Evolutionary conservation across 805 yeast species (phyloP).

Genomic region (Pichia exigua): DNA sequence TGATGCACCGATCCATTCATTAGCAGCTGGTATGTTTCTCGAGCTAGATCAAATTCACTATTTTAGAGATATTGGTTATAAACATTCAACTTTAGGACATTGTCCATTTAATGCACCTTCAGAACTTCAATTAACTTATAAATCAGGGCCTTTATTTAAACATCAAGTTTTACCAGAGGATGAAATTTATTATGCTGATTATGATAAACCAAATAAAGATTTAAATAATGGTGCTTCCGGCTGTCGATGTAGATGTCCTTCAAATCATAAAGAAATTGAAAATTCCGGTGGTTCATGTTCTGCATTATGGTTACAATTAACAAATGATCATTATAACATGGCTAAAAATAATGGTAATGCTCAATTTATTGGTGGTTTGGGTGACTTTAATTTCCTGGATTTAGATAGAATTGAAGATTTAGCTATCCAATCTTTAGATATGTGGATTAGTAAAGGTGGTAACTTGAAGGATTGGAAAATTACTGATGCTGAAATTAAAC

Average conservation of each 20-base stretch:
- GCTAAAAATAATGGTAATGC: slow-evolving; percentile 2
- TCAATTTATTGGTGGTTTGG: slow-evolving; percentile 7
- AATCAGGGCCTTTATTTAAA: slow-evolving; percentile 28
- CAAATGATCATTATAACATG: slow-evolving; percentile 18
- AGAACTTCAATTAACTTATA: slow-evolving; percentile 38
- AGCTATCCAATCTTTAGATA: slow-evolving; percentile 18
- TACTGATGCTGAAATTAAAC: slow-evolving; percentile 14
- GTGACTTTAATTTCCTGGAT: slow-evolving; percentile 16
- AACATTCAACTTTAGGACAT: slow-evolving; percentile 72
- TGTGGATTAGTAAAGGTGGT: slow-evolving; percentile 14
- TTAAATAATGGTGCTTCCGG: slow-evolving; percentile 58
- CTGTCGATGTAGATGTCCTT: slow-evolving; percentile 80
- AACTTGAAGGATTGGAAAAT: slow-evolving; percentile 24
- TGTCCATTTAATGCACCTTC: slow-evolving; percentile 65
- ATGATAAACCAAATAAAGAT: slow-evolving; percentile 17
- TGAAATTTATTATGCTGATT: slow-evolving; percentile 31
- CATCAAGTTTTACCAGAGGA: slow-evolving; percentile 26
- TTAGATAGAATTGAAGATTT: slow-evolving; percentile 24
- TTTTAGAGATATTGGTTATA: slow-evolving; percentile 87
- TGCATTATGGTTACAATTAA: slow-evolving; percentile 37
- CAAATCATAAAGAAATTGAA: slow-evolving; percentile 45
- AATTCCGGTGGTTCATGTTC: slow-evolving; percentile 46
- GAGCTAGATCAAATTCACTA: slow-evolving; percentile 71
- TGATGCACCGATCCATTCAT: slow-evolving; percentile 89
- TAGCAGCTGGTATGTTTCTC: slow-evolving; percentile 74